These are phyloP conservation scores for Lipomyces orientalis DNA, from an alignment of 805 yeast genomes.

Conservation along the genomic window DNA sequence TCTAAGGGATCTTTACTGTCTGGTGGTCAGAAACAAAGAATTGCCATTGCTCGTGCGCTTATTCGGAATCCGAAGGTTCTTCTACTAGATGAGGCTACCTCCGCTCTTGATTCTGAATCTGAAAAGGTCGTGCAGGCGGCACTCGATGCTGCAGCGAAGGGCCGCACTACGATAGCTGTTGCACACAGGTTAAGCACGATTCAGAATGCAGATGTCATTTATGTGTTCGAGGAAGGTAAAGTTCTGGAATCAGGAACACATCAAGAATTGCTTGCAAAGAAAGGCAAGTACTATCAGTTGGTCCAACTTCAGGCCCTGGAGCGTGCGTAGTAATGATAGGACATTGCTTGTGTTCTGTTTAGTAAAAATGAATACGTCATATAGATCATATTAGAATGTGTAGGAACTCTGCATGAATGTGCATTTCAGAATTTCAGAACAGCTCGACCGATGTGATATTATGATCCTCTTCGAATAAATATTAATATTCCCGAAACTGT, in stretches of 20 bases:
- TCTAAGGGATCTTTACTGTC: constrained; percentile 57
- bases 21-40: constrained; percentile 70
- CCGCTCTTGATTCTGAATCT: constrained; percentile 62
- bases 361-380: not conserved
- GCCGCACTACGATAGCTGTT: constrained; percentile 73
- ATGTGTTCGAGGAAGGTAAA: constrained; percentile 58
- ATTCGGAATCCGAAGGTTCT: constrained; percentile 61
- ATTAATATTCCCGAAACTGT: too few species aligned
- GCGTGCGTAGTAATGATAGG: not conserved
- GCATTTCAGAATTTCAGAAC: too few species aligned
- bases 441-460: too few species aligned
- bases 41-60: constrained; percentile 67
- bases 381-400: not conserved
- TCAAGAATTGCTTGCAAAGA: constrained; percentile 47
- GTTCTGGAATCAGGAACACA: constrained; percentile 59
- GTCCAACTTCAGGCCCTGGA: constrained; percentile 52
- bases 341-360: not conserved
- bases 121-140: constrained; percentile 71
- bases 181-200: constrained; percentile 75
- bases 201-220: constrained; percentile 56
- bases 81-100: constrained; percentile 63
- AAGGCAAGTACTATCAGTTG: constrained; percentile 48
- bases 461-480: too few species aligned
- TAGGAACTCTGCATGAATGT: not conserved
- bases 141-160: constrained; percentile 59